Base-by-base conservation (phyloP, 2,329 filamentous ascomycete species). In the Emericellopsis atlantica region DNA sequence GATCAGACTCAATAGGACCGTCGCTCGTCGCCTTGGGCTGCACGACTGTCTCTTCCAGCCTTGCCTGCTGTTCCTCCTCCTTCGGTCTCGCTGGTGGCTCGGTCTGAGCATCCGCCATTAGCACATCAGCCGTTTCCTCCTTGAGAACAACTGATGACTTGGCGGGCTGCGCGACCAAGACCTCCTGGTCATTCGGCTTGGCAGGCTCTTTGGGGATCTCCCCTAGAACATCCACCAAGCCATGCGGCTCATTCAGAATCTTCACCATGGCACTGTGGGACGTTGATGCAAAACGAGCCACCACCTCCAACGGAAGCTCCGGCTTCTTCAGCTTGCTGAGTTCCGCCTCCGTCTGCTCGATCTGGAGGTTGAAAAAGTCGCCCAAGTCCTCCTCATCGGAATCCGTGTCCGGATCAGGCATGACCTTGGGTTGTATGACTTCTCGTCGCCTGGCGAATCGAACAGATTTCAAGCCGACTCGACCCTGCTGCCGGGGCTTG, bases 351-450 rank as follows among this genome's bases (percentile, higher is more conserved):
- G 66, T 64, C 50, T 75, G 70, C 34, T 60, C 54, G 32, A 77
- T 74, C 47, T 75, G 61, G 40, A 61, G 60, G 40, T 69, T 64
- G 40, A 78, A 74, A 44, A 72, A 72, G 40, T 74, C 70, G 15
- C 67, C 72, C 59, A 77, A 70, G 36, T 74, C 69, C 37, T 76
- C 74, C 43, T 78, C 74, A 40, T 76, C 72, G 0, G 71, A 74
- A 36, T 70, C 69, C 2, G 58, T 60, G 32, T 54, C 55, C 38
- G 59, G 54, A 31, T 59, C 55, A 5, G 18, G 18, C 8, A 35
- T 35, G 12, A 21, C 23, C 15, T 34, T n/a, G 14, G 42, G 21
- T 18, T 50, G 48, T 2, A 46, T 46, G 1, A 52, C 52, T 43
- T 62, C 66, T 7, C 57, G 53, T 3, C 67, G 65, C 18, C 70